Evolutionary conservation across 2,329 filamentous ascomycete genomes (phyloP), one percentile per base, ranked within the genome.

Genomic region (Fusarium mundagurra): DNA sequence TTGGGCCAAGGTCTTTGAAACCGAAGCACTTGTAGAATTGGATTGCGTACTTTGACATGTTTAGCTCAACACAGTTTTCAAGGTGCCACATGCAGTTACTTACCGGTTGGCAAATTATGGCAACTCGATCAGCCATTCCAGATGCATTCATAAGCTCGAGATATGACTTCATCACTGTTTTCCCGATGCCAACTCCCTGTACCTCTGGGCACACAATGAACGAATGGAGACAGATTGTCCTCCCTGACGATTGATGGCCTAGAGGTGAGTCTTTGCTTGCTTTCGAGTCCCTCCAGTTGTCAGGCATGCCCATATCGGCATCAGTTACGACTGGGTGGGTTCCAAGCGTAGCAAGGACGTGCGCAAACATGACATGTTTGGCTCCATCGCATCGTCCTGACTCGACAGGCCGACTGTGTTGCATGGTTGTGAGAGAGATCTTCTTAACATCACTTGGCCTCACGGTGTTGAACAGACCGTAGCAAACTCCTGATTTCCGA

Each of bases 151-250:
- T 92, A 61, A 93, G 89, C 80, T 95, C 92, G 63, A 95, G 87
- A 79, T 95, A 98, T 8, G 92, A 88, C 81, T 90, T 92, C 84
- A 97, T 86, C 68, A 97, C 84, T 27, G 92, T 90, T 72, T 89
- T 91, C 22, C 93, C 95, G 6, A 97, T 85, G 3, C 94, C 93
- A 65, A 91, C 90, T 39, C 90, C 87, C 74, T 96, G 94, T 64
- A 94, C 90, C 67, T 91, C 89, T 2, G 94, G 94, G 62, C 93
- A 86, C 11, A 98, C 92, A 24, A 93, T 94, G 10, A 98, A 87
- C 1, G 93, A 96, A 83, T 98, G 95, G 57, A 98, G 84, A 63
- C 91, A 94, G 63, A 98, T 88, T 1, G 94, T 97, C 48, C 90
- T 84, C 44, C 94, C 94, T 22, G 86, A 85, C 67, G 94, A 90